Evolutionary conservation across 108 stramenopile species (phyloP).

Genomic region (Cyclotella sp.): DNA sequence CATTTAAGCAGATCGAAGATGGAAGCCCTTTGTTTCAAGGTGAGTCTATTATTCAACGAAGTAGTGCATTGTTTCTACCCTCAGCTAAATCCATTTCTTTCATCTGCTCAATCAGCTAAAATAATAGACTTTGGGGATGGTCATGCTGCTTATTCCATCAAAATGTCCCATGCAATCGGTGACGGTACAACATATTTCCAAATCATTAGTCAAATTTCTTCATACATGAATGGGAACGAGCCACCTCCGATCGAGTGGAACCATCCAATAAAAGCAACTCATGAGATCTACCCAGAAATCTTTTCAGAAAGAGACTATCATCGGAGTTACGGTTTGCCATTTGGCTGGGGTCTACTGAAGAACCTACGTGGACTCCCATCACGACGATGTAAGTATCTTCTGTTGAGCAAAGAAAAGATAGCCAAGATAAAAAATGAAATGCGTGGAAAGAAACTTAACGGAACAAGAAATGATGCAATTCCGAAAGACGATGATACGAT

Average conservation of each 20-base stretch:
- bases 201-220: constrained; percentile 48
- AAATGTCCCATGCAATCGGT: constrained; percentile 52
- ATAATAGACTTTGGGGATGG: constrained; percentile 56
- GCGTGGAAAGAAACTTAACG: not conserved
- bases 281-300: constrained; percentile 54
- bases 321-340: constrained; percentile 48
- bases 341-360: constrained; percentile 52
- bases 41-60: not conserved
- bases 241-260: constrained; percentile 48
- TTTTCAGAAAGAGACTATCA: constrained; percentile 54
- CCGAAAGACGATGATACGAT: not conserved
- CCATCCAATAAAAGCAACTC: constrained; percentile 50
- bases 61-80: not conserved
- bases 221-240: constrained; percentile 52
- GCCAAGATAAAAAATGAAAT: constrained; percentile 40
- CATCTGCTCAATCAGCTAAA: constrained; percentile 25
- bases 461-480: not conserved
- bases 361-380: constrained; percentile 41
- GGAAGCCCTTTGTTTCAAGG: constrained; percentile 51
- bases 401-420: constrained; percentile 54
- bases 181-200: constrained; percentile 58
- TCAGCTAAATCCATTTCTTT: not conserved
- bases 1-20: constrained; percentile 38
- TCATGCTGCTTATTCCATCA: constrained; percentile 47
- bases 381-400: constrained; percentile 38